phyloP scores from a whole-genome alignment of 2,329 filamentous ascomycete species.

The Diaporthe longicolla region DNA sequence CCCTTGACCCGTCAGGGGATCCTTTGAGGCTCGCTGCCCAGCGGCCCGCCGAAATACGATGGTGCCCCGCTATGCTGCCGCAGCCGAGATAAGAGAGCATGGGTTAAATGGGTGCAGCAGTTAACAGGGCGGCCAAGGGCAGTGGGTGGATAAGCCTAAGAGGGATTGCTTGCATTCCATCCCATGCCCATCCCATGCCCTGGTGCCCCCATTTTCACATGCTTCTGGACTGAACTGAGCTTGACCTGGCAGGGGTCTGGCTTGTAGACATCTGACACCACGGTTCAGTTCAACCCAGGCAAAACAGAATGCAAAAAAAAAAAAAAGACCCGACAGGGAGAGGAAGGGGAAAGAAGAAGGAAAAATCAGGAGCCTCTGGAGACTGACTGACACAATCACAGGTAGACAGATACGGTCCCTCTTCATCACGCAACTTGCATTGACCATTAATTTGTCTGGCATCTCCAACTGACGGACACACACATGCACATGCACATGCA shows the following conservation, averaged over 20 bases:
- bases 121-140: neutral
- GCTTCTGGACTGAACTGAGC: neutral
- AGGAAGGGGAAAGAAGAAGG: neutral
- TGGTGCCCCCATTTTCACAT: conserved; percentile 34
- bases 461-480: neutral
- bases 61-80: conserved; percentile 38
- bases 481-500: neutral
- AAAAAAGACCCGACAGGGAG: conserved; percentile 14
- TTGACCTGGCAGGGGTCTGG: conserved; percentile 22
- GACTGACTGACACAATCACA: neutral
- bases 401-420: neutral
- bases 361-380: neutral
- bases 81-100: conserved; percentile 31
- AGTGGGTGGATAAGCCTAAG: neutral
- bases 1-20: conserved; percentile 15
- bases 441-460: conserved; percentile 17
- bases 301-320: neutral
- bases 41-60: conserved; percentile 28
- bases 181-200: neutral
- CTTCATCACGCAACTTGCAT: conserved; percentile 2
- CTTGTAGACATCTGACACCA: conserved; percentile 27
- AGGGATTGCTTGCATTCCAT: conserved; percentile 19
- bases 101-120: neutral
- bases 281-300: conserved; percentile 8
- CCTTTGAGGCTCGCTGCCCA: conserved; percentile 1